A percentile compares a stretch with the other conserved stretches of the same genome.
phyloP scores from a whole-genome alignment of 352 stramenopile species.

The Pythium aphanidermatum region DNA sequence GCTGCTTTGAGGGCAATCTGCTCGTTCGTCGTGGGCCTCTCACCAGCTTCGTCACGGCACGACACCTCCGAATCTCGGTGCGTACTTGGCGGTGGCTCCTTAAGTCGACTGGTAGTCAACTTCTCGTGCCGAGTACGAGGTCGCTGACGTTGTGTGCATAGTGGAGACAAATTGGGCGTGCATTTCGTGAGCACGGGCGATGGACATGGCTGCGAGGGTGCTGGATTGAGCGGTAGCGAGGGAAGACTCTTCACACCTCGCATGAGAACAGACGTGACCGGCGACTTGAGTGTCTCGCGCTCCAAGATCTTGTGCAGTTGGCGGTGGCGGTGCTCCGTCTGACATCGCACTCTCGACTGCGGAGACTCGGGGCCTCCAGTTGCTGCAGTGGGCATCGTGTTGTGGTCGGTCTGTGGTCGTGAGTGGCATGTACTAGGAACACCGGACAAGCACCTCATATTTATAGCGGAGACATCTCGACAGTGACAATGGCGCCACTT shows the following conservation, averaged over 20 bases:
- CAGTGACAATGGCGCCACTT: too few species aligned
- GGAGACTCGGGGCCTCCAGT: neutral
- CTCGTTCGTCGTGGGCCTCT: neutral
- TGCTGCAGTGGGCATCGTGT: neutral
- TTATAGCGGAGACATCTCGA: too few species aligned
- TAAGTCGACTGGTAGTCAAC: too few species aligned
- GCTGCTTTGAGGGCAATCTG: constrained; percentile 8
- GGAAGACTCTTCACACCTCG: constrained; percentile 30
- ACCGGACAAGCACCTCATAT: too few species aligned
- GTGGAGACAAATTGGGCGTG: constrained; percentile 10
- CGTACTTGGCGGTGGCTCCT: too few species aligned
- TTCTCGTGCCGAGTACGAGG: constrained; percentile 2
- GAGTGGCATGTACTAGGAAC: too few species aligned
- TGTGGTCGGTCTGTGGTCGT: too few species aligned
- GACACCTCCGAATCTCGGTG: too few species aligned
- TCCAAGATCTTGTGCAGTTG: constrained; percentile 13
- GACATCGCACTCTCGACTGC: neutral
- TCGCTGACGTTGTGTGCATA: constrained; percentile 6
- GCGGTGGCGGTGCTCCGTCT: constrained; percentile 7
- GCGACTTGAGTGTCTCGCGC: constrained; percentile 7
- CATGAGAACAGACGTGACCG: neutral
- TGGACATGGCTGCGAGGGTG: neutral
- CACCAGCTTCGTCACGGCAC: too few species aligned
- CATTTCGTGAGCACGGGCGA: constrained; percentile 13
- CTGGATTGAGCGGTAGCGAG: constrained; percentile 12